phyloP scores from a whole-genome alignment of 2,329 filamentous ascomycete species.

The Paecilomyces fulvus region DNA sequence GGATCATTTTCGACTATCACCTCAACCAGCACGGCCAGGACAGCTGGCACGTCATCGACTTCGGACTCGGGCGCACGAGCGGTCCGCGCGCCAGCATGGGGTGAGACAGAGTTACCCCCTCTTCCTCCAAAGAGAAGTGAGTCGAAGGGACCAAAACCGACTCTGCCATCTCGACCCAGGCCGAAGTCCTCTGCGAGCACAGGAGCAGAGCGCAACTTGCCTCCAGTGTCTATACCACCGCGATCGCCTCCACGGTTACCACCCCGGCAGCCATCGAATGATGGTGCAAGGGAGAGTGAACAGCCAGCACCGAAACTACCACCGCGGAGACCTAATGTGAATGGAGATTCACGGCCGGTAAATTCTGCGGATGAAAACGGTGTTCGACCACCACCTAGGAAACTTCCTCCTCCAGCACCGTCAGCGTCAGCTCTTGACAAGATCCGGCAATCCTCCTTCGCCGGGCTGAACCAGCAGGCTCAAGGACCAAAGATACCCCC shows the following conservation, averaged over 20 bases:
- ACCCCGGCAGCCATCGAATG: slow-evolving; percentile 1
- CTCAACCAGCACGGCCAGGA: slow-evolving; percentile 37
- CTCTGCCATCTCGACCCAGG: slow-evolving; percentile 7
- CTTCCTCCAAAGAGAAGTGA: slow-evolving; percentile 43
- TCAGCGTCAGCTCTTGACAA: slow-evolving; percentile 27
- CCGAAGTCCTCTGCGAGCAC: slow-evolving; percentile 9
- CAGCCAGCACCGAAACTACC: slow-evolving; percentile 11
- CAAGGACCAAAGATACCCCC: slow-evolving; percentile 13
- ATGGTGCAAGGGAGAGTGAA: neutral
- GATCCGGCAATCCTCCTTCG: slow-evolving; percentile 39
- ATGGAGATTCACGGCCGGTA: slow-evolving; percentile 9
- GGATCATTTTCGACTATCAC: slow-evolving; percentile 42
- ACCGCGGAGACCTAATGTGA: slow-evolving; percentile 16
- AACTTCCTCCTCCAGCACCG: slow-evolving; percentile 25
- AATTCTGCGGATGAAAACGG: slow-evolving; percentile 8
- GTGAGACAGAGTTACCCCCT: slow-evolving; percentile 46
- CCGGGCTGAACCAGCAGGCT: slow-evolving; percentile 35
- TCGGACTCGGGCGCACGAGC: slow-evolving; percentile 23
- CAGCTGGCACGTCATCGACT: slow-evolving; percentile 13
- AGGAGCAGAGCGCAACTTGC: neutral
- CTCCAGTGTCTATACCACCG: neutral
- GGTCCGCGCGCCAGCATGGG: slow-evolving; percentile 49
- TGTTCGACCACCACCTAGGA: slow-evolving; percentile 16
- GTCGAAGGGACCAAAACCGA: slow-evolving; percentile 11
- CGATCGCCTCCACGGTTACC: slow-evolving; percentile 1